Conservation (phyloP, 1,284 basidiomycete species). For the Cystobasidiaceae sp. region DNA sequence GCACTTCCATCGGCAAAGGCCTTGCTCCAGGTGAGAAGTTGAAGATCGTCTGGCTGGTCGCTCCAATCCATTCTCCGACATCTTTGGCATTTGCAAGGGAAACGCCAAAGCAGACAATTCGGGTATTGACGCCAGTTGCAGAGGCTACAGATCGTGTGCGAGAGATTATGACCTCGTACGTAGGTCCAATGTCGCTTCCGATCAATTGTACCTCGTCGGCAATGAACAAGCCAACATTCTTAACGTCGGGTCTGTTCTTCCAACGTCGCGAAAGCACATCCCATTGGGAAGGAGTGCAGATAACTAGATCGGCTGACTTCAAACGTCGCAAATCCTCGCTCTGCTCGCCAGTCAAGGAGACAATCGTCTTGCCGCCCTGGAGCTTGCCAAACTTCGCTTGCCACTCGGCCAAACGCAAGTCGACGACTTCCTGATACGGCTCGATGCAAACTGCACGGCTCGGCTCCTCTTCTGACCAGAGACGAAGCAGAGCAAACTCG, state of each 20-base stretch:
- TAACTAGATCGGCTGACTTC: slow-evolving; percentile 83
- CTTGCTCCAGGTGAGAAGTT: slow-evolving; percentile 95
- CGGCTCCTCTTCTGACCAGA: slow-evolving; percentile 81
- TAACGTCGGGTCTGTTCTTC: slow-evolving; percentile 95
- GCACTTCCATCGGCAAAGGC: slow-evolving; percentile 93
- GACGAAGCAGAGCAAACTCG: slow-evolving; percentile 84
- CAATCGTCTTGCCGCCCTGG: slow-evolving; percentile 85
- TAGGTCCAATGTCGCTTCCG: slow-evolving; percentile 81
- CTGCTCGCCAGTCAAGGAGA: slow-evolving; percentile 90
- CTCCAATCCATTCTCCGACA: slow-evolving; percentile 97
- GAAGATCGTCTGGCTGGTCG: slow-evolving; percentile 86
- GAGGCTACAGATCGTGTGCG: slow-evolving; percentile 90
- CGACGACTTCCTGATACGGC: slow-evolving; percentile 95
- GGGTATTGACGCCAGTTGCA: slow-evolving; percentile 77
- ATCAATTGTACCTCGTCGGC: slow-evolving; percentile 94
- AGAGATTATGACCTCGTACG: slow-evolving; percentile 92
- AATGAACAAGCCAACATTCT: slow-evolving; percentile 85
- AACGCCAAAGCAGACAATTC: slow-evolving; percentile 88
- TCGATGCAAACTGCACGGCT: slow-evolving; percentile 91
- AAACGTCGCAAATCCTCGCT: slow-evolving; percentile 83
- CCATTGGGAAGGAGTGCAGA: slow-evolving; percentile 92
- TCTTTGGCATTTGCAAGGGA: slow-evolving; percentile 95
- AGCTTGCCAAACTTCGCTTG: slow-evolving; percentile 70
- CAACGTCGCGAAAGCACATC: slow-evolving; percentile 92
- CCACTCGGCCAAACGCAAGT: slow-evolving; percentile 85